These are phyloP conservation scores for Lycium barbarum DNA, from an alignment of 257 asterid species.

Conservation along the genomic window DNA sequence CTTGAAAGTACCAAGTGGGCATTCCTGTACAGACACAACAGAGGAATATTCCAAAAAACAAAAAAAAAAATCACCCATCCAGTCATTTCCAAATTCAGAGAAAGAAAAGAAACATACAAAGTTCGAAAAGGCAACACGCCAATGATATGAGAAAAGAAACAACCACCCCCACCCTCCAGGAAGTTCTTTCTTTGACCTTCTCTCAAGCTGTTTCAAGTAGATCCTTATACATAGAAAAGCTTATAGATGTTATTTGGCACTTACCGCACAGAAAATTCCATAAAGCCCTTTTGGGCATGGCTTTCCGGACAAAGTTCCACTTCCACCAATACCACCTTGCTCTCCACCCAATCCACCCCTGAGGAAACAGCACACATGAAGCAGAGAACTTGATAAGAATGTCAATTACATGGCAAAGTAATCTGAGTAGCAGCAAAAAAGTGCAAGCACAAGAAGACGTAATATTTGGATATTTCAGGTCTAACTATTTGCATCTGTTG, in stretches of 20 bases:
- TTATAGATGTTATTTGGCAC: slow-evolving; percentile 9
- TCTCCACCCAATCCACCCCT: slow-evolving; percentile 93
- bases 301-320: slow-evolving; percentile 90
- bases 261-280: slow-evolving; percentile 90
- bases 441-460: not conserved
- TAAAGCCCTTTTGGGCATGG: slow-evolving; percentile 96
- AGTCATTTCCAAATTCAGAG: slow-evolving; percentile 6
- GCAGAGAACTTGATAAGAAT: not conserved
- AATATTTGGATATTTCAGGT: not conserved
- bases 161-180: slow-evolving; percentile 13
- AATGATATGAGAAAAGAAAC: not conserved
- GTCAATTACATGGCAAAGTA: not conserved
- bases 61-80: slow-evolving; percentile 20
- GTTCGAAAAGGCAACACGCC: not conserved
- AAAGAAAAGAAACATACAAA: not conserved
- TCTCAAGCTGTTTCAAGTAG: not conserved
- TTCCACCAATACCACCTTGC: slow-evolving; percentile 72
- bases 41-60: slow-evolving; percentile 24
- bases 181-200: slow-evolving; percentile 5
- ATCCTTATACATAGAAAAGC: not conserved
- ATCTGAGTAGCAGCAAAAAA: not conserved
- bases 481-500: not conserved
- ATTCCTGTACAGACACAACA: slow-evolving; percentile 64
- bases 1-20: slow-evolving; percentile 92
- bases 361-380: slow-evolving; percentile 34